Evolutionary conservation across 1,284 basidiomycete genomes (phyloP).

Genomic region (Ganoderma boninense): DNA sequence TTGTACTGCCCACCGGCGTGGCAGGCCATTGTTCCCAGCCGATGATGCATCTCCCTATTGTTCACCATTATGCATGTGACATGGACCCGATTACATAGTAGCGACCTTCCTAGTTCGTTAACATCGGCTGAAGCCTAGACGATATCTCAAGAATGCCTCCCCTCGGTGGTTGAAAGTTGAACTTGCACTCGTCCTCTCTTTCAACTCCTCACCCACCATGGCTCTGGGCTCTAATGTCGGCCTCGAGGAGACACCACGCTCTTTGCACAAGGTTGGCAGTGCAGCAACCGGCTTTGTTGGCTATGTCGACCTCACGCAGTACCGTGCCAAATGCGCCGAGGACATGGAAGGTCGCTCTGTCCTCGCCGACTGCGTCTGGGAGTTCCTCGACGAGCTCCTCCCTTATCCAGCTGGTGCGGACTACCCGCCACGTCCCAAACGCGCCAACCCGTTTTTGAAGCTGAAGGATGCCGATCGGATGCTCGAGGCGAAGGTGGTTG

Average conservation of each 20-base stretch:
- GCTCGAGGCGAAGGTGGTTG: not conserved
- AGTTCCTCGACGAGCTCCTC: not conserved
- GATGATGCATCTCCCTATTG: not conserved
- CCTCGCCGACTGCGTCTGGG: not conserved
- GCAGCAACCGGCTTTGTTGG: not conserved
- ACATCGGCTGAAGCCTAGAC: not conserved
- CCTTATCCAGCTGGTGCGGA: not conserved
- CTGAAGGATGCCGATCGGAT: not conserved
- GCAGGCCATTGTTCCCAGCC: no score
- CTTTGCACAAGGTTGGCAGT: not conserved
- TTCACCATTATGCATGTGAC: not conserved
- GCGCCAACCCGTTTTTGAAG: not conserved
- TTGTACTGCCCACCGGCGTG: not conserved
- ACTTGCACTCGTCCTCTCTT: not conserved
- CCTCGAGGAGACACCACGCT: not conserved
- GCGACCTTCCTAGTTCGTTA: not conserved
- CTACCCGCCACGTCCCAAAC: not conserved
- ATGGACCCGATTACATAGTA: not conserved
- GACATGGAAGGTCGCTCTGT: not conserved
- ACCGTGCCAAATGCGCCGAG: constrained; percentile 3
- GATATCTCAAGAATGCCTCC: not conserved
- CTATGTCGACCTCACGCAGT: not conserved
- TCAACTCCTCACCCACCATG: not conserved
- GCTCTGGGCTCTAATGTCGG: not conserved
- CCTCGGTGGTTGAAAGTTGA: not conserved